Evolutionary conservation across 2,329 filamentous ascomycete genomes (phyloP), one percentile per base, ranked within the genome.

Genomic region (Pseudogymnoascus sp.): DNA sequence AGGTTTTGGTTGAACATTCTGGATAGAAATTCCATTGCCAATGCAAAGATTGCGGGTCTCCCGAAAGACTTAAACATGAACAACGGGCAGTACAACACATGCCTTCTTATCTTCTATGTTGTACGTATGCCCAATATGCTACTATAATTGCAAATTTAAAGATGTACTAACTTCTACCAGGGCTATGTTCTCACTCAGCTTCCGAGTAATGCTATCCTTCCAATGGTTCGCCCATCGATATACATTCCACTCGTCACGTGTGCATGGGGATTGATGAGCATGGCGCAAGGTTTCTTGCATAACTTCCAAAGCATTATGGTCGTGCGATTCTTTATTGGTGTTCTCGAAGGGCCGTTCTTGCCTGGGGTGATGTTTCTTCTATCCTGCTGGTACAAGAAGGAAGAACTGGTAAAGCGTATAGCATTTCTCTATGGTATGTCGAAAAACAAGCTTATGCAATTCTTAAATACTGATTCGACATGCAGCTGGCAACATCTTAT

Each of bases 401-500:
- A 62, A n/a, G 68, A 71, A 38, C 60, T 70, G 5, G 66, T 63
- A 0, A 39, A 66, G 6, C 66, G 69, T 1, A 67, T 63, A 3
- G 67, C 66, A 5, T 62, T 71, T 18, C 57, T 70, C 8, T 70
- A 70, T 22, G 66, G 64, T 1, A 67, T n/a, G 60, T 39, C 16
- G 57, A 30, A 20, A 28, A 50, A 25, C 8, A 22, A 22, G 39
- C 18, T 18, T 22, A n/a, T 30, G 4, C 7, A n/a, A 39, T 38
- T 20, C 43, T 61, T n/a, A 34, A 39, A 28, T 35, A 57, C 25
- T 37, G n/a, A 25, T 16, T 50, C 12, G 60, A 4, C 25, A 28
- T 43, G 39, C 39, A 43, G 81, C 81, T 63, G 81, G 81, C 2
- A 83, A 83, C 67, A 77, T 84, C 64, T 78, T 85, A 64, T 82